A percentile compares a stretch with the other conserved stretches of the same genome.
Conservation (phyloP, 2,329 filamentous ascomycete species). For the Apiospora malaysiana region DNA sequence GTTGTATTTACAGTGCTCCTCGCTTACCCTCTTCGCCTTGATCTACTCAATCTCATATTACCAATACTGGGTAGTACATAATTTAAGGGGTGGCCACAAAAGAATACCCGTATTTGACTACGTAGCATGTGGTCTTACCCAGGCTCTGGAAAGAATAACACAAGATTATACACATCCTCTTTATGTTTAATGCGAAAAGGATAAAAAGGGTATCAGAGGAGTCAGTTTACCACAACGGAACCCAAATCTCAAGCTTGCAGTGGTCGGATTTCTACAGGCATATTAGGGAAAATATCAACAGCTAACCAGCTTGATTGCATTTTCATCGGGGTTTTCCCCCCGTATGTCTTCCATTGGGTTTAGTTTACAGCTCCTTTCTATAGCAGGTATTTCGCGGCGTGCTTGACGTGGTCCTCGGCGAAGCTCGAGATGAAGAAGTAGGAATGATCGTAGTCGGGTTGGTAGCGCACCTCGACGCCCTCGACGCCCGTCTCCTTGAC, state of each 20-base stretch:
- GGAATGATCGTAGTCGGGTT: constrained; percentile 92
- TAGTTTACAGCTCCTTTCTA: constrained; percentile 38
- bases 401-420: constrained; percentile 86
- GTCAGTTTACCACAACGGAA: no score
- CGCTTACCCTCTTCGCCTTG: not conserved
- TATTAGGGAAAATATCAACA: not conserved
- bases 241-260: no score
- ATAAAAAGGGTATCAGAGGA: no score
- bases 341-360: not conserved
- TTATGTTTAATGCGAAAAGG: no score
- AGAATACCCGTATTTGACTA: not conserved
- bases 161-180: no score
- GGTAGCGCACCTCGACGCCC: constrained; percentile 81
- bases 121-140: no score
- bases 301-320: not conserved
- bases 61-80: not conserved
- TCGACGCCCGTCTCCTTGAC: constrained; percentile 76
- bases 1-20: not conserved
- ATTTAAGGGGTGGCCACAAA: not conserved
- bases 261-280: no score
- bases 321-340: not conserved
- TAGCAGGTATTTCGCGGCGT: constrained; percentile 85
- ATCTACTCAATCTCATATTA: not conserved
- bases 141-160: no score
- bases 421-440: constrained; percentile 97